phyloP scores from a whole-genome alignment of 176 grass and related monocot genomes.

The Juncus effusus region DNA sequence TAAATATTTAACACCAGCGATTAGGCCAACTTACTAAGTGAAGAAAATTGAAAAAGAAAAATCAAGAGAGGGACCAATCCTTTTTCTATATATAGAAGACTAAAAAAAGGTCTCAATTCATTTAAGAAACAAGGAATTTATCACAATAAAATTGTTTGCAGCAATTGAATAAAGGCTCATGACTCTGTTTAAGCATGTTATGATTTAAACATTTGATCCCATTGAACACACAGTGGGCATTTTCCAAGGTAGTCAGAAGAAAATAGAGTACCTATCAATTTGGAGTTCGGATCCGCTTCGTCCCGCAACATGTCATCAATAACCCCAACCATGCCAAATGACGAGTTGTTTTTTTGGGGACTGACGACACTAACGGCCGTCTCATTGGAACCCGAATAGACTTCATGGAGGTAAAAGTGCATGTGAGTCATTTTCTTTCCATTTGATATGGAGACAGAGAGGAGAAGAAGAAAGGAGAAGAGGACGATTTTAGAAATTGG shows the following conservation, averaged over 20 bases:
- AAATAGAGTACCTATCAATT: neutral
- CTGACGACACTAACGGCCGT: neutral
- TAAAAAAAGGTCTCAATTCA: neutral
- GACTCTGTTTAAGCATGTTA: no score
- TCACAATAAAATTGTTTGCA: neutral
- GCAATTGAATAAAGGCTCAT: neutral
- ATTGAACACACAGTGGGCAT: neutral
- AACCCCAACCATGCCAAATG: neutral
- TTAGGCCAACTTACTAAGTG: no score
- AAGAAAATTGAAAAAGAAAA: no score
- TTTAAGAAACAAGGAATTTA: neutral
- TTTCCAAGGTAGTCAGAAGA: neutral
- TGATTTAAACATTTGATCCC: neutral
- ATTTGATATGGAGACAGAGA: constrained; percentile 9
- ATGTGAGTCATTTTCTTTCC: constrained; percentile 7
- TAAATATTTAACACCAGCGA: no score
- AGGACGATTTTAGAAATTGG: constrained; percentile 8
- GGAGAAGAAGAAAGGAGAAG: constrained; percentile 9
- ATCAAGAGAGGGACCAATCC: no score
- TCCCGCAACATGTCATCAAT: neutral
- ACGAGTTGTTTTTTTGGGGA: neutral
- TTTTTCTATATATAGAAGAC: neutral
- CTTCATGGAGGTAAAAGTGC: constrained; percentile 20
- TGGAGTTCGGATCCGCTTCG: neutral
- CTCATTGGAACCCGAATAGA: neutral